Evolutionary conservation across 208 protist species (phyloP), one percentile per base, ranked within the genome.

Genomic region (Crithidia brevicula): DNA sequence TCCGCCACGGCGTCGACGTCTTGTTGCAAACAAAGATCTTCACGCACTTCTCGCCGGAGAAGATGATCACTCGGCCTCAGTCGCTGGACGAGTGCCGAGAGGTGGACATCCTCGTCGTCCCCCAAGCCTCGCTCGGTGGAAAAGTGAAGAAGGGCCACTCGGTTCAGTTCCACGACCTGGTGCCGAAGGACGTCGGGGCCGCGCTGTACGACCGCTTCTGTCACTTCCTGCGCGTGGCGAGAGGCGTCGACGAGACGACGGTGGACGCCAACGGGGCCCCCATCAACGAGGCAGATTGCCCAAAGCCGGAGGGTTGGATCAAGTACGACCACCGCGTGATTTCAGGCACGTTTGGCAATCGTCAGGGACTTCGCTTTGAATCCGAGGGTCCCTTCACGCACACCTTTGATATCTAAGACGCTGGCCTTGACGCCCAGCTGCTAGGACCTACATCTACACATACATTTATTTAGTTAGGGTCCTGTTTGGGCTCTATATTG

Each of bases 61-160:
- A 75, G 51, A 84, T 85, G 77, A 46, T 77, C 30, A 84, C 74
- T 9, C 72, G 53, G 3, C 60, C 86, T 28, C 75, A 82, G 50
- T 68, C 83, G 13, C 75, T 94, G 13, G 67, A 53, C 16, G 80
- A 91, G 25, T 72, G 54, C 64, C 80, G 69, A 0, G 61, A 74
- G 18, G 75, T 85, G 52, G 92, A 96, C 67, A 83, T 95, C 53
- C 59, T 95, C 16, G 77, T 96, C 33, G 82, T 96, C 11, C 92
- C 92, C 27, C 92, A 96, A 64, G 92, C 92, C 10, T 89, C 89
- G 9, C 81, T 96, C 18, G 88, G 86, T n/a, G 92, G 92, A 16
- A 95, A 91, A 65, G 53, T 94, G 40, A 85, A 81, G 58, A 96
- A 95, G 63, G 85, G 88, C 1, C 78, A 91, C 23, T 81, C 79